Conservation (phyloP, 345 rosid species). For the Boechera stricta region DNA sequence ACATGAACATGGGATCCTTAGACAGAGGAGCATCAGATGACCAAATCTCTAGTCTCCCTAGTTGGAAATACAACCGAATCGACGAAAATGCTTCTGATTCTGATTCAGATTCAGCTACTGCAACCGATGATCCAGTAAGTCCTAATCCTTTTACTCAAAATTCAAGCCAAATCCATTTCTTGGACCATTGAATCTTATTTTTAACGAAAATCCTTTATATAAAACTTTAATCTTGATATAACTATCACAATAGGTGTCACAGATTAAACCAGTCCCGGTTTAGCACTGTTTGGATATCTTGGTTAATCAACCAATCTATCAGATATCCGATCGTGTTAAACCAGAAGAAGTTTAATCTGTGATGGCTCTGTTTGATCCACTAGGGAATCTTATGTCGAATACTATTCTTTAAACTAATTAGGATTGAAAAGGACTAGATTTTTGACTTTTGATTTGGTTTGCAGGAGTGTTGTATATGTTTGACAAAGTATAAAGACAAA, state of each 20-base stretch:
- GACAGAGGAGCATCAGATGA: conserved; percentile 92
- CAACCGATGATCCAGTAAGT: conserved; percentile 61
- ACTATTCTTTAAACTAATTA: neutral
- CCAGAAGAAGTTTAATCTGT: neutral
- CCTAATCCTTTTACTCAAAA: conserved; percentile 1
- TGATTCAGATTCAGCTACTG: conserved; percentile 43
- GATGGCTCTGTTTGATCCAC: conserved; percentile 13
- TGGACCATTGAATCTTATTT: neutral
- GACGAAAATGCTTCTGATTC: conserved; percentile 43
- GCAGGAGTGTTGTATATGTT: conserved; percentile 96
- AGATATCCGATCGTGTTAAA: too few species aligned
- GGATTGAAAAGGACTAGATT: neutral
- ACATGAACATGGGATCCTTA: conserved; percentile 82
- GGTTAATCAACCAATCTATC: too few species aligned
- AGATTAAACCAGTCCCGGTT: too few species aligned
- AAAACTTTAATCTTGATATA: too few species aligned
- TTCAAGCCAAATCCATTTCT: conserved; percentile 4
- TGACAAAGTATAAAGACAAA: conserved; percentile 79
- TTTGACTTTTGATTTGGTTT: neutral
- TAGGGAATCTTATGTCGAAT: neutral
- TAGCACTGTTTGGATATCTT: too few species aligned
- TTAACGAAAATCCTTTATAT: too few species aligned
- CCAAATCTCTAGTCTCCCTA: conserved; percentile 78
- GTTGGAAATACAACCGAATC: conserved; percentile 75
- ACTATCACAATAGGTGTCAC: too few species aligned